These are phyloP conservation scores for Xylariaceae sp. DNA, from an alignment of 2,329 filamentous ascomycete genomes.

Conservation along the genomic window DNA sequence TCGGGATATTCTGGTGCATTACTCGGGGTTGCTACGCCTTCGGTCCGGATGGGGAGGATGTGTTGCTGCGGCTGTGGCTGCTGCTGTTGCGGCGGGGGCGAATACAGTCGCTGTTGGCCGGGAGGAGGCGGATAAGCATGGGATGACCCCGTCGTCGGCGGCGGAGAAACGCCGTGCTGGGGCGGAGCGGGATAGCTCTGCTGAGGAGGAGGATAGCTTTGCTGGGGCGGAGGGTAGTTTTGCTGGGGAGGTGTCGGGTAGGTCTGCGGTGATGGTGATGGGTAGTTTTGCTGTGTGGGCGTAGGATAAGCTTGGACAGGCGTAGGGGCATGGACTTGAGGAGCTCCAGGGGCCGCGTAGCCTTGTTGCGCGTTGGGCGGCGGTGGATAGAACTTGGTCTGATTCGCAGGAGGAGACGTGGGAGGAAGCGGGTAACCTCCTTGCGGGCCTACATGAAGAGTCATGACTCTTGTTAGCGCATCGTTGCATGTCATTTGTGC, in stretches of 20 bases:
- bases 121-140: slow-evolving; percentile 31
- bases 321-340: slow-evolving; percentile 14
- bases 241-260: slow-evolving; percentile 28
- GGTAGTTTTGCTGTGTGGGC: slow-evolving; percentile 22
- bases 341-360: slow-evolving; percentile 29
- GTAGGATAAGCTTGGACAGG: slow-evolving; percentile 29
- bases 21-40: slow-evolving; percentile 29
- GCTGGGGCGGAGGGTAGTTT: slow-evolving; percentile 8
- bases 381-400: slow-evolving; percentile 42
- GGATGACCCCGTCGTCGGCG: slow-evolving; percentile 33
- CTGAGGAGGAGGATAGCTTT: slow-evolving; percentile 25
- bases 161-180: slow-evolving; percentile 35
- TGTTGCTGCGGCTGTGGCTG: slow-evolving; percentile 32
- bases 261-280: slow-evolving; percentile 23
- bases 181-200: slow-evolving; percentile 31
- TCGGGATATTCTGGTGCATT: slow-evolving; percentile 27
- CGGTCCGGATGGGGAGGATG: slow-evolving; percentile 35
- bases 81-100: slow-evolving; percentile 25
- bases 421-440: slow-evolving; percentile 44
- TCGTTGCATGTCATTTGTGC: not conserved
- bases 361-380: slow-evolving; percentile 35
- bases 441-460: slow-evolving; percentile 25
- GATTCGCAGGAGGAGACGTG: slow-evolving; percentile 43
- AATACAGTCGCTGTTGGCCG: not conserved
- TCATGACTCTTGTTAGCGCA: slow-evolving; percentile 5